Evolutionary conservation across 345 rosid genomes (phyloP).

Genomic region (Heritiera fomes): DNA sequence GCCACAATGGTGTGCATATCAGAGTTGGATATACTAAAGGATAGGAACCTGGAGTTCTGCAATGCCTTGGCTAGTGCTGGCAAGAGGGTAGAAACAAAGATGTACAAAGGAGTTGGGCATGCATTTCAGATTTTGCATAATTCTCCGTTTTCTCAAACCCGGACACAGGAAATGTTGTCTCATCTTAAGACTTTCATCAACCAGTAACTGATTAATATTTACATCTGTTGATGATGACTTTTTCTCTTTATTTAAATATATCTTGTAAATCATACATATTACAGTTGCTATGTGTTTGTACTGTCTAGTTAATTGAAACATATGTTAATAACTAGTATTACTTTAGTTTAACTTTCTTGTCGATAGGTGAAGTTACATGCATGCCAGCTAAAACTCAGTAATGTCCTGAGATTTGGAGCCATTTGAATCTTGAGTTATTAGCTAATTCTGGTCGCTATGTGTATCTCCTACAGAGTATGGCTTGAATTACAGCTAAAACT

Average conservation of each 20-base stretch:
- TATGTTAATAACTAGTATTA: background rate
- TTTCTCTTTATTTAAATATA: background rate
- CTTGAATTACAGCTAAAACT: too few species aligned
- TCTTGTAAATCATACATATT: background rate
- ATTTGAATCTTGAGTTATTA: background rate
- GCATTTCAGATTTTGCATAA: slow-evolving; percentile 66
- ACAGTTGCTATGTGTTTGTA: background rate
- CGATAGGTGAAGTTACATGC: background rate
- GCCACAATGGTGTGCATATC: slow-evolving; percentile 58
- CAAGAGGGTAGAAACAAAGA: slow-evolving; percentile 52
- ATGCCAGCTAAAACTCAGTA: background rate
- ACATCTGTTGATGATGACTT: background rate
- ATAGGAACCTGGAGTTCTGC: slow-evolving; percentile 60
- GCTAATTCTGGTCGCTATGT: too few species aligned
- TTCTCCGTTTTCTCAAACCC: slow-evolving; percentile 41
- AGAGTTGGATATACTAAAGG: slow-evolving; percentile 65
- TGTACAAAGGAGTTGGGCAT: slow-evolving; percentile 73
- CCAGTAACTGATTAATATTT: background rate
- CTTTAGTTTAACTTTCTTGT: background rate
- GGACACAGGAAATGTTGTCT: slow-evolving; percentile 60
- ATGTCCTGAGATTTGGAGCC: background rate
- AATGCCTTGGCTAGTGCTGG: slow-evolving; percentile 47
- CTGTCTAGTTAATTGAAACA: background rate
- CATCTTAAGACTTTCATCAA: slow-evolving; percentile 56
- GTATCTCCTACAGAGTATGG: too few species aligned